phyloP scores from a whole-genome alignment of 192 early-diverging fungal species.

The Coemansia sp. region DNA sequence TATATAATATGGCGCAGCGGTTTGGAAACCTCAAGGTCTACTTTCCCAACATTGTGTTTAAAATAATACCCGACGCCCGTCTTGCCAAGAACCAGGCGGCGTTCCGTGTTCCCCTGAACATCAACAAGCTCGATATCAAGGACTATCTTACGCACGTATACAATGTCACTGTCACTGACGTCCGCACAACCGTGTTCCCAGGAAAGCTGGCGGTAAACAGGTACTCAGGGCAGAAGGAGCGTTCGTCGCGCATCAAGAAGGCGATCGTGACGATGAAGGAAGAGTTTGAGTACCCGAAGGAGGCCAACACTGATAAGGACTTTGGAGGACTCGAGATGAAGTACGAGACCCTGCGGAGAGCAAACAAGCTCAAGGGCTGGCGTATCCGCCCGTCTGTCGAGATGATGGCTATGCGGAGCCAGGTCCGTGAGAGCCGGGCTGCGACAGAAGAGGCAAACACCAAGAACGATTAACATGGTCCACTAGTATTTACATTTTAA shows the following conservation, averaged over 20 bases:
- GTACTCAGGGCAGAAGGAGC: slow-evolving; percentile 29
- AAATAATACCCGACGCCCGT: slow-evolving; percentile 65
- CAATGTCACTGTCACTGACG: slow-evolving; percentile 73
- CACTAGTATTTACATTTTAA: background rate
- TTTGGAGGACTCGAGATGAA: slow-evolving; percentile 38
- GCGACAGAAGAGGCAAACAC: background rate
- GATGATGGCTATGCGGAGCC: slow-evolving; percentile 14
- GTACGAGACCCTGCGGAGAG: slow-evolving; percentile 25
- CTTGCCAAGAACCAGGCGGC: slow-evolving; percentile 84
- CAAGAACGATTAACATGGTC: background rate
- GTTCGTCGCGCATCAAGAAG: slow-evolving; percentile 57
- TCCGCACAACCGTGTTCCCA: slow-evolving; percentile 87
- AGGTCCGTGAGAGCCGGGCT: slow-evolving; percentile 13
- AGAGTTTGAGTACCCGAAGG: slow-evolving; percentile 61
- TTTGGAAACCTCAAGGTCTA: slow-evolving; percentile 65
- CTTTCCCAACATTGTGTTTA: slow-evolving; percentile 85
- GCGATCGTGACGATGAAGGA: slow-evolving; percentile 69
- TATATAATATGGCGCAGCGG: slow-evolving; percentile 34
- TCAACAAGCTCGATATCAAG: slow-evolving; percentile 94
- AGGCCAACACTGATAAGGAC: slow-evolving; percentile 40
- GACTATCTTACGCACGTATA: slow-evolving; percentile 85
- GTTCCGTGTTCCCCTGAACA: slow-evolving; percentile 82
- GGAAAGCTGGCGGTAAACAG: slow-evolving; percentile 51
- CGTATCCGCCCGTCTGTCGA: slow-evolving; percentile 25
- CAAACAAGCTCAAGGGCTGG: slow-evolving; percentile 49